These are phyloP conservation scores for Penicillium psychrosexuale DNA, from an alignment of 2,329 filamentous ascomycete genomes.

Conservation along the genomic window DNA sequence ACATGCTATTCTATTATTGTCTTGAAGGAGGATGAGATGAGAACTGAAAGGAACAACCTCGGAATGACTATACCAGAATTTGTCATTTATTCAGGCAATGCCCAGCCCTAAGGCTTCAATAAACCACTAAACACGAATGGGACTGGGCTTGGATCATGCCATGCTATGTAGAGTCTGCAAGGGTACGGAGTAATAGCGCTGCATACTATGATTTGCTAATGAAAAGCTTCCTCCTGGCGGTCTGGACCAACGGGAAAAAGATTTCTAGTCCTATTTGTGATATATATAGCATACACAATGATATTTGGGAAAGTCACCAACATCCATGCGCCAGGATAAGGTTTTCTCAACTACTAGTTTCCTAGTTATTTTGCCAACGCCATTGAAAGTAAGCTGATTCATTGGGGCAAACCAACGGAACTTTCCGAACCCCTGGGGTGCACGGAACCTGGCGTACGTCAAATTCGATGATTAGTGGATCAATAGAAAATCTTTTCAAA, in stretches of 20 bases:
- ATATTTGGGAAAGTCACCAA: background rate
- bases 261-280: background rate
- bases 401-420: background rate
- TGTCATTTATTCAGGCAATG: background rate
- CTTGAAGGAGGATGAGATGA: background rate
- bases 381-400: background rate
- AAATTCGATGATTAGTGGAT: background rate
- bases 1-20: background rate
- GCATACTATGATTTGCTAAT: background rate
- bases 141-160: background rate
- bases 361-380: background rate
- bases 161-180: background rate
- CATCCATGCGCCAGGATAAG: background rate
- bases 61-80: background rate
- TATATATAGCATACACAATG: background rate
- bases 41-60: background rate
- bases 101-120: background rate
- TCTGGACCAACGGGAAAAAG: background rate
- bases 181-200: background rate
- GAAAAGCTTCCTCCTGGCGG: background rate
- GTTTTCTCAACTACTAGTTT: background rate
- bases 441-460: background rate
- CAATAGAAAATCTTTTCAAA: background rate
- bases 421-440: background rate
- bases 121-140: background rate